phyloP scores from a whole-genome alignment of 2,329 filamentous ascomycete species.

The Beauveria australis region DNA sequence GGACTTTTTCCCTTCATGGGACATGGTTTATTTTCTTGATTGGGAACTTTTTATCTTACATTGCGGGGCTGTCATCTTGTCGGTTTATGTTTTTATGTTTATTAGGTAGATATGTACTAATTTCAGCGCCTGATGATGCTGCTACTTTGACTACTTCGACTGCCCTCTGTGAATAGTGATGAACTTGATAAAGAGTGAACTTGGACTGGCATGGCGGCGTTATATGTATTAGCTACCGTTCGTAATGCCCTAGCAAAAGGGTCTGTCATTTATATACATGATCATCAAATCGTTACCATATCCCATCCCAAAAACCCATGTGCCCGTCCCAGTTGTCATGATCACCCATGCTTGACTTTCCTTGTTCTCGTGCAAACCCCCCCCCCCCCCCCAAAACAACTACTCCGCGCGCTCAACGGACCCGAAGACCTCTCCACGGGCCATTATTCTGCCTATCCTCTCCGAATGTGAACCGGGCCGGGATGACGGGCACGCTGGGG shows the following conservation, averaged over 20 bases:
- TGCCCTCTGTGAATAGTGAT: background rate
- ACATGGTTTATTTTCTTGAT: background rate
- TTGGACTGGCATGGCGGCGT: background rate
- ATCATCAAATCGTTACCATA: conserved; percentile 1
- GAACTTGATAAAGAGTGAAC: background rate
- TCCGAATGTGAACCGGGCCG: conserved; percentile 31
- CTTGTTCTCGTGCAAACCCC: background rate
- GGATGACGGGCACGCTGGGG: conserved; percentile 35
- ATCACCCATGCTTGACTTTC: background rate
- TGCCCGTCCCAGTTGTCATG: no score
- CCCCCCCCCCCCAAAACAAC: no score
- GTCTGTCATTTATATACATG: background rate
- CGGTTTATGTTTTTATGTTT: background rate
- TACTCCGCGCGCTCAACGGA: background rate
- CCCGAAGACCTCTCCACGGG: conserved; percentile 22
- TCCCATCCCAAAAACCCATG: background rate
- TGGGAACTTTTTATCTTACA: background rate
- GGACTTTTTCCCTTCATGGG: background rate
- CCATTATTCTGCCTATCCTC: conserved; percentile 27
- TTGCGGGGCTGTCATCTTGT: background rate
- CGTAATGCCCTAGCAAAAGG: background rate
- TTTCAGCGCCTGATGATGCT: background rate
- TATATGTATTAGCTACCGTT: background rate
- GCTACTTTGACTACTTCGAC: background rate
- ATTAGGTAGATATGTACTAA: conserved; percentile 10